Conservation (phyloP, 257 asterid genomes). For the Solanum corneliomulleri region DNA sequence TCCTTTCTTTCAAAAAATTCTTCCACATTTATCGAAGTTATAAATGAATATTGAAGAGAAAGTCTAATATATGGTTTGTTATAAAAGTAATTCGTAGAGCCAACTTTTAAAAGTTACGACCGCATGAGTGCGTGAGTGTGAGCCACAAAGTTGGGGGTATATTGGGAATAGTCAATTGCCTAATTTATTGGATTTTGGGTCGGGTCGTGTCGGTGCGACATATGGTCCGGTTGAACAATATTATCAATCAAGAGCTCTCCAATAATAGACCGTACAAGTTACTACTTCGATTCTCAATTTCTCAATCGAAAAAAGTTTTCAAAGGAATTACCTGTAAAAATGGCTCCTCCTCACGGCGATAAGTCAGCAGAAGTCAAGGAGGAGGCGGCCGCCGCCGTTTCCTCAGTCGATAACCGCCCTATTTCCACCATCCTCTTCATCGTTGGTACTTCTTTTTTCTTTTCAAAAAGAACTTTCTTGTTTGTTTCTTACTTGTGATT, state of each 20-base stretch:
- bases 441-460: conserved; percentile 41
- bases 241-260: not conserved
- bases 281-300: not conserved
- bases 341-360: conserved; percentile 42
- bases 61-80: fast-evolving
- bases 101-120: no score
- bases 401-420: conserved; percentile 16
- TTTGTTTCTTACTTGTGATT: not conserved
- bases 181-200: not conserved
- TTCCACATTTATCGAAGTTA: not conserved
- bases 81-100: no score
- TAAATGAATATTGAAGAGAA: no score
- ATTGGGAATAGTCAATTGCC: not conserved
- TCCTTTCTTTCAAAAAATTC: not conserved
- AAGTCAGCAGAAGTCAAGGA: conserved; percentile 17
- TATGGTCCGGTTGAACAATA: not conserved
- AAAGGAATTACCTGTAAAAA: conserved; percentile 18
- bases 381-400: conserved; percentile 12
- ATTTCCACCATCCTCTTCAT: conserved; percentile 67
- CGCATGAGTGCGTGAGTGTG: no score
- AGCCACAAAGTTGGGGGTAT: not conserved
- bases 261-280: not conserved
- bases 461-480: not conserved
- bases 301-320: not conserved
- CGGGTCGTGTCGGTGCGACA: not conserved